Percentiles rank a stretch among this genome's conserved stretches.
phyloP scores from a whole-genome alignment of 345 rosid species.

The Turritis glabra region DNA sequence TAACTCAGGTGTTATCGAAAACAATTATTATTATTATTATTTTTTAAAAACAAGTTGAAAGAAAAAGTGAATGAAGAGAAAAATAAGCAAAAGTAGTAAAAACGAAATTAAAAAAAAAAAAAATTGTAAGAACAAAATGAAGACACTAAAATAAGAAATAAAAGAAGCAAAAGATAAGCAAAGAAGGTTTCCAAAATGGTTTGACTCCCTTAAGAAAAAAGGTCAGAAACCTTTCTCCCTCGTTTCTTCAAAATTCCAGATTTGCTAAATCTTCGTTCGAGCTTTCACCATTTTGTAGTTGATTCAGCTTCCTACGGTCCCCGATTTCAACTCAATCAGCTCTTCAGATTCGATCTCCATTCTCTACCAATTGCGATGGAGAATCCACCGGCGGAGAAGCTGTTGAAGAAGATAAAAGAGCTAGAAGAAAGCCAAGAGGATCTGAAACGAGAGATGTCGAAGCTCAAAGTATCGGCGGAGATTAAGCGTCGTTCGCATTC shows the following conservation, averaged over 20 bases:
- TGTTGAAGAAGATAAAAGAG: conserved; percentile 77
- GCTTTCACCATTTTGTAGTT: not conserved
- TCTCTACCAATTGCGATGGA: conserved; percentile 45
- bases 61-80: too few species aligned
- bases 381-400: conserved; percentile 72
- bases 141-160: conserved; percentile 11
- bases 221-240: too few species aligned
- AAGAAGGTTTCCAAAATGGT: conserved; percentile 10
- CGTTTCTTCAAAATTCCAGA: not conserved
- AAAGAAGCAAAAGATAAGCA: conserved; percentile 30
- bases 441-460: conserved; percentile 75
- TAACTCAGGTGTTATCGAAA: too few species aligned
- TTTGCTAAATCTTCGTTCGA: not conserved
- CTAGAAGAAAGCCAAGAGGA: conserved; percentile 85
- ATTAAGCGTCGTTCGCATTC: conserved; percentile 78
- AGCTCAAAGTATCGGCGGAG: conserved; percentile 47
- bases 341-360: conserved; percentile 32
- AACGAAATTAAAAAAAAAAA: not conserved
- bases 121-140: not conserved
- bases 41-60: too few species aligned
- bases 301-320: not conserved
- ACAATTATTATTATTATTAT: too few species aligned
- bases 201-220: not conserved
- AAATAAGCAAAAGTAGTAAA: not conserved
- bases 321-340: conserved; percentile 11